Evolutionary conservation across 1,139 yeast genomes (phyloP), one percentile per base, ranked within the genome.

Genomic region (Pichia sp.): DNA sequence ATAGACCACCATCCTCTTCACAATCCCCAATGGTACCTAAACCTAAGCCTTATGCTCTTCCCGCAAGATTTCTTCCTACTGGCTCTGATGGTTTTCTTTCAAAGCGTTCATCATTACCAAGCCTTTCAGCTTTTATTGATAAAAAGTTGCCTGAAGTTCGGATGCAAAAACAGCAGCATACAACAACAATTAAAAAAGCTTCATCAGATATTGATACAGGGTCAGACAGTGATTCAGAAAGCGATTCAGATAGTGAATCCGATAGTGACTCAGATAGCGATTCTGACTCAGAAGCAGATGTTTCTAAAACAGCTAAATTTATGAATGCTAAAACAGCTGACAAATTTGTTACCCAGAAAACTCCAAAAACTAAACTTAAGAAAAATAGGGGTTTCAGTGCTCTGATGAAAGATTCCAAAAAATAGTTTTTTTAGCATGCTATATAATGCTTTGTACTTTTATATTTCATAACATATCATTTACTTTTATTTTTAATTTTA

Each of bases 121-220:
- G 83, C 0, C 62, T 80, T 35, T 71, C 73, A n/a, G 83, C 79
- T 49, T 65, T 80, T 44, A 80, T 73, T 1, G 65, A 69, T 25
- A 66, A 78, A 47, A 85, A 83, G 4, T 71, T 79, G 22, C 86
- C 86, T 2, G 82, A 76, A 23, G 84, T 79, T 1, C 70, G 66
- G 48, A 82, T 78, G 23, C 44, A 39, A 31, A 43, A 39, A 22
- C 32, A 25, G 5, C 32, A 40, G 37, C 26, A 43, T 31, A 50
- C 4, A 44, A 45, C 30, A 29, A 39, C 24, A 26, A 40, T 24
- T 12, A 32, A 10, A 30, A 23, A 51, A 11, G 55, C 59, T 4
- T 46, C 54, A n/a, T 32, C 35, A 2, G 26, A 32, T 10, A 22
- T n/a, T n/a, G 60, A 48, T 31, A 52, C 58, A 12, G 55, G 52